Evolutionary conservation across 192 early-diverging fungal genomes (phyloP).

Genomic region (Coemansia sp.): DNA sequence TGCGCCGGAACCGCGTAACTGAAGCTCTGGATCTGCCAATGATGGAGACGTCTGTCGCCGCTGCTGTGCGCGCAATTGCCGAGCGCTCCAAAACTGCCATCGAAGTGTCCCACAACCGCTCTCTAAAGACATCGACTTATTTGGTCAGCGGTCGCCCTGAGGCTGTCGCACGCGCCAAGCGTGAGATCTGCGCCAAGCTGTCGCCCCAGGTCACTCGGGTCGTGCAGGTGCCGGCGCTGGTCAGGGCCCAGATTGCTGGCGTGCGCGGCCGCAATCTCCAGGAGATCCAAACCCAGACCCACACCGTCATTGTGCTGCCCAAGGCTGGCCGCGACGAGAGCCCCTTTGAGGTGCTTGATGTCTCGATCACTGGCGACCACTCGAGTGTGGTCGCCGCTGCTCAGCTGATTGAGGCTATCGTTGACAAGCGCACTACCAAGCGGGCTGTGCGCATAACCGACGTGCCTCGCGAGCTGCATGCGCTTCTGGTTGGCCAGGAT

Average conservation of each 20-base stretch:
- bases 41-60: conserved; percentile 50
- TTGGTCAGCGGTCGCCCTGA: conserved; percentile 81
- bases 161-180: conserved; percentile 73
- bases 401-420: conserved; percentile 78
- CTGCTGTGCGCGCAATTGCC: conserved; percentile 63
- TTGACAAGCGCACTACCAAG: conserved; percentile 74
- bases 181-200: conserved; percentile 71
- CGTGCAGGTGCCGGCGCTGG: conserved; percentile 73
- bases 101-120: conserved; percentile 76
- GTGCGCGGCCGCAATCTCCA: conserved; percentile 77
- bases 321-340: conserved; percentile 55
- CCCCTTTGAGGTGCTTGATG: conserved; percentile 55
- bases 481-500: conserved; percentile 80
- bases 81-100: conserved; percentile 73
- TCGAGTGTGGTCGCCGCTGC: conserved; percentile 81
- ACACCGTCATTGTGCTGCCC: conserved; percentile 73
- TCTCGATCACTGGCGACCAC: conserved; percentile 82
- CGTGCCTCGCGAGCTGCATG: conserved; percentile 72
- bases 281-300: conserved; percentile 70
- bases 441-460: conserved; percentile 64
- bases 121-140: conserved; percentile 73
- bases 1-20: conserved; percentile 53
- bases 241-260: conserved; percentile 81
- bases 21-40: conserved; percentile 57
- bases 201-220: conserved; percentile 65